Evolutionary conservation across 2,329 filamentous ascomycete species (phyloP).

Genomic region (Diaporthe velutina): DNA sequence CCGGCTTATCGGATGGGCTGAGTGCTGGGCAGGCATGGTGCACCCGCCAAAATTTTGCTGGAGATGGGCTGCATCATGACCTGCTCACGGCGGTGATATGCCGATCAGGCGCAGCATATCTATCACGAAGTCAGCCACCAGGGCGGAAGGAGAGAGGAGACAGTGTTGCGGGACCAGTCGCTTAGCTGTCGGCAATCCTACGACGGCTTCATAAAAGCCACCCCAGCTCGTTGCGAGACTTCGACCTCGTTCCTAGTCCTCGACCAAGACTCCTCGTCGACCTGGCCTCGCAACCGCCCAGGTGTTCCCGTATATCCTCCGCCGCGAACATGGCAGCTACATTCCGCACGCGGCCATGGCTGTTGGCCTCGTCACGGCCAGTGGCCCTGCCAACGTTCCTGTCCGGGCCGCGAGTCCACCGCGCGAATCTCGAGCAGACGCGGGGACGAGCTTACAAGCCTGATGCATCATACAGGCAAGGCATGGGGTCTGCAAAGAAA

Average conservation of each 20-base stretch:
- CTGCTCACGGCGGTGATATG: slow-evolving; percentile 8
- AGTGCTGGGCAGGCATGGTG: slow-evolving; percentile 1
- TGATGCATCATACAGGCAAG: slow-evolving; percentile 24
- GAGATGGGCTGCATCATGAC: background rate
- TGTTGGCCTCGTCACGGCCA: background rate
- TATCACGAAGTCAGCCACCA: background rate
- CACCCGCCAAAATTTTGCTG: slow-evolving; percentile 22
- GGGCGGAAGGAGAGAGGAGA: slow-evolving; percentile 25
- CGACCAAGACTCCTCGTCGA: background rate
- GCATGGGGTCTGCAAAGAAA: background rate
- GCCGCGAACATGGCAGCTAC: slow-evolving; percentile 36
- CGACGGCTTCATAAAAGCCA: slow-evolving; percentile 3
- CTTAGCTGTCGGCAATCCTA: background rate
- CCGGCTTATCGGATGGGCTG: slow-evolving; percentile 16
- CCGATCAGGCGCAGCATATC: background rate
- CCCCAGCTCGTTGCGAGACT: background rate
- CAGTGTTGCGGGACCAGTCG: background rate
- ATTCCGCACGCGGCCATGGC: slow-evolving; percentile 40
- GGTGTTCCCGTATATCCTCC: background rate
- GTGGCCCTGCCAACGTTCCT: background rate
- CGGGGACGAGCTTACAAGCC: slow-evolving; percentile 6
- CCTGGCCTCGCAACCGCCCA: background rate
- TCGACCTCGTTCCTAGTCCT: background rate
- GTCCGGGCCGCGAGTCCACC: slow-evolving; percentile 17
- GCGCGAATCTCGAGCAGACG: slow-evolving; percentile 33